phyloP scores from a whole-genome alignment of 148 eudicot species.

The Fagopyrum homotropicum region DNA sequence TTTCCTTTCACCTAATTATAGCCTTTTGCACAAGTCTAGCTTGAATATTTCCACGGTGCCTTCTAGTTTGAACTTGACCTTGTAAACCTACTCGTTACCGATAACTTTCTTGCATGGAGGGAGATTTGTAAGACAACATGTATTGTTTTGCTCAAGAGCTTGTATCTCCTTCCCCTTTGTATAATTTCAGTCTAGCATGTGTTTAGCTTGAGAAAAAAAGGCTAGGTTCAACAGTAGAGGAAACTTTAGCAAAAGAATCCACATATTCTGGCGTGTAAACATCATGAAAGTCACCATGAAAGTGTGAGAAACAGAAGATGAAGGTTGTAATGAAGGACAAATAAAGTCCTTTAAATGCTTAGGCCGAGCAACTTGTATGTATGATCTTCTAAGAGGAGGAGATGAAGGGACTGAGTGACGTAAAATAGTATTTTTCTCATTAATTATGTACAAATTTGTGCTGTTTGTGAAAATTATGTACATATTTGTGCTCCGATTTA shows the following conservation, averaged over 20 bases:
- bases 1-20: background rate
- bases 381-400: no score
- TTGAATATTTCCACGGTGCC: background rate
- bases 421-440: no score
- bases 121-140: background rate
- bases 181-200: background rate
- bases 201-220: background rate
- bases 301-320: no score
- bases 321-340: no score
- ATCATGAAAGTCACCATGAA: no score
- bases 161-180: background rate
- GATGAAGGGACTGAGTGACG: no score
- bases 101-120: background rate
- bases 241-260: background rate
- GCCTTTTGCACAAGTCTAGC: conserved; percentile 7
- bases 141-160: background rate
- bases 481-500: no score
- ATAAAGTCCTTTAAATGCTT: no score
- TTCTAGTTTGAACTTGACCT: background rate
- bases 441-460: no score
- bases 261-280: background rate
- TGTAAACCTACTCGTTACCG: background rate
- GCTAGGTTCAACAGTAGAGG: background rate
- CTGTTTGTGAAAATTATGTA: no score
- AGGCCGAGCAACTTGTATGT: no score